Evolutionary conservation across 83 land plant genomes (phyloP).

Genomic region (Isoetes engelmannii): DNA sequence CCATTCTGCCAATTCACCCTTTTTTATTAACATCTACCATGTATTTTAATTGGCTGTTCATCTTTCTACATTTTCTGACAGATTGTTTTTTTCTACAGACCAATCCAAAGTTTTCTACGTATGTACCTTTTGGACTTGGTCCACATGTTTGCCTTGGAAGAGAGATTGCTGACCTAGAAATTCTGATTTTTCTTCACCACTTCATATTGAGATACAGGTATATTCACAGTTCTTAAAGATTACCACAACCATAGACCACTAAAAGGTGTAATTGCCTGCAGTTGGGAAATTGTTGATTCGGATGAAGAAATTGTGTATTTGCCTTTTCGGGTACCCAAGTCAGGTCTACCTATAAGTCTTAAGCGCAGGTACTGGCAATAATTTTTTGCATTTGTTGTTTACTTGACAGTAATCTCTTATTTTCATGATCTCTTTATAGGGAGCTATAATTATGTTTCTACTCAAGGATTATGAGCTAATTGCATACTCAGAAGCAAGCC

Average conservation of each 20-base stretch:
- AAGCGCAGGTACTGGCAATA: conserved; percentile 21
- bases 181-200: conserved; percentile 29
- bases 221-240: not conserved
- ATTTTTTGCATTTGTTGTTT: no score
- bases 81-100: conserved; percentile 8
- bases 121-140: conserved; percentile 31
- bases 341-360: conserved; percentile 14
- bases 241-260: not conserved
- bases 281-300: conserved; percentile 11
- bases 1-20: not conserved
- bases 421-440: no score
- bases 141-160: conserved; percentile 31
- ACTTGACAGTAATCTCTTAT: no score
- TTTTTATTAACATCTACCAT: no score
- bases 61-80: not conserved
- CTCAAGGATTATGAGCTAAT: no score
- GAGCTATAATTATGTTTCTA: no score
- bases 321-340: conserved; percentile 17
- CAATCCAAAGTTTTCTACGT: conserved; percentile 24
- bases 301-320: conserved; percentile 13
- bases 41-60: no score
- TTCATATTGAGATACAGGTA: conserved; percentile 28
- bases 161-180: conserved; percentile 25
- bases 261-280: not conserved
- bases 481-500: no score